Conservation (phyloP, 106 monocot genomes). For the Platanthera guangdongensis region DNA sequence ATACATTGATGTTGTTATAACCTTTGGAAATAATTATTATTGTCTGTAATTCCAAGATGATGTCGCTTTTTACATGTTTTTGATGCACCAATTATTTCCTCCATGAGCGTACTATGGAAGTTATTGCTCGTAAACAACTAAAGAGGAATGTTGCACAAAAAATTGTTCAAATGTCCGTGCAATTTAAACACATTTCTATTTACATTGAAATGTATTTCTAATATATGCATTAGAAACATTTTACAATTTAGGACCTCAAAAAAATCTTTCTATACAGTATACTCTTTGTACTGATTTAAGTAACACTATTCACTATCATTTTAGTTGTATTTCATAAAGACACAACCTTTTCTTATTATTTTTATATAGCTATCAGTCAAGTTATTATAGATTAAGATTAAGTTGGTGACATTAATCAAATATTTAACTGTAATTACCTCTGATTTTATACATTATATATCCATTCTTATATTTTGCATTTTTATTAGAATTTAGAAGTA, state of each 20-base stretch:
- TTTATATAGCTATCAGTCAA: background rate
- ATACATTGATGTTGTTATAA: background rate
- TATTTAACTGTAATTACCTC: background rate
- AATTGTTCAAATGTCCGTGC: slow-evolving; percentile 1
- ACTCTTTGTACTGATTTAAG: background rate
- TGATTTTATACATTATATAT: background rate
- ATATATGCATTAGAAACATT: background rate
- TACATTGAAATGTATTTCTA: background rate
- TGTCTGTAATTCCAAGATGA: background rate
- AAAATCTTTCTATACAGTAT: background rate
- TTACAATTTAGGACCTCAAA: background rate
- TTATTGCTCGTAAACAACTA: slow-evolving; percentile 5
- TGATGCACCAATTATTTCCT: background rate
- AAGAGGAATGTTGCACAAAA: background rate
- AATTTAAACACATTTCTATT: background rate
- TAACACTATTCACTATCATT: background rate
- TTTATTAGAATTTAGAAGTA: background rate
- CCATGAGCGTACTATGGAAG: background rate
- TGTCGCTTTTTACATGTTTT: background rate
- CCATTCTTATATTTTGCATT: background rate
- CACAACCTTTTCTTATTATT: background rate
- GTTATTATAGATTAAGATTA: background rate
- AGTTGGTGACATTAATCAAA: background rate
- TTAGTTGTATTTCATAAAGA: background rate
- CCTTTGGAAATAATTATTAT: background rate